phyloP scores from a whole-genome alignment of 2,329 filamentous ascomycete genomes.

The Pseudocercospora pini-densiflorae region DNA sequence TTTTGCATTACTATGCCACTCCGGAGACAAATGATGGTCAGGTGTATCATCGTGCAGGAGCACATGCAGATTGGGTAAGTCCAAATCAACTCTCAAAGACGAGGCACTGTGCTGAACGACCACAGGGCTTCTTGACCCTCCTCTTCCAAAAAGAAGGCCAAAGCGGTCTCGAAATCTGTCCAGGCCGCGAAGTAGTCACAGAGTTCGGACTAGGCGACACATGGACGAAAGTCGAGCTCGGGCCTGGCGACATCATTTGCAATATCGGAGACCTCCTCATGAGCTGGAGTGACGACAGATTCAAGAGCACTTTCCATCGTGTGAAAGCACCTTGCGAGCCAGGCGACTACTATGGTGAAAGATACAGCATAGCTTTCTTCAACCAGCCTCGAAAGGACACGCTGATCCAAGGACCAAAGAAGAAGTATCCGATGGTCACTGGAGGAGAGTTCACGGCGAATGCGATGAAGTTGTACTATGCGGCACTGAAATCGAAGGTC shows the following conservation, averaged over 20 bases:
- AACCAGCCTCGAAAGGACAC: conserved; percentile 65
- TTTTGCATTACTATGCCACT: conserved; percentile 58
- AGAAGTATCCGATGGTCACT: conserved; percentile 65
- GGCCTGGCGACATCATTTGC: conserved; percentile 61
- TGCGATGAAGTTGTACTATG: conserved; percentile 61
- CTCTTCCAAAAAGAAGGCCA: conserved; percentile 66
- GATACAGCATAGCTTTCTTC: conserved; percentile 69
- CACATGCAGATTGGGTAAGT: conserved; percentile 61
- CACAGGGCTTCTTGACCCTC: conserved; percentile 61
- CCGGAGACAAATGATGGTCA: conserved; percentile 41
- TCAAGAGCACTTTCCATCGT: conserved; percentile 68
- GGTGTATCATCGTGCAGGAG: conserved; percentile 62
- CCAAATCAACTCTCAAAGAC: background rate
- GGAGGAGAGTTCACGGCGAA: conserved; percentile 63
- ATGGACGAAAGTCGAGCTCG: conserved; percentile 67
- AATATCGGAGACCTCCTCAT: conserved; percentile 70
- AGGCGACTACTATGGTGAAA: conserved; percentile 59
- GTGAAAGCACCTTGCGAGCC: conserved; percentile 64
- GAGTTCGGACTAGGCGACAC: conserved; percentile 62
- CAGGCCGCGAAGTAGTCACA: conserved; percentile 63
- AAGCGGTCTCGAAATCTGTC: conserved; percentile 66
- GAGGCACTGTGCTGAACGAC: background rate
- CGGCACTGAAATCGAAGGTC: conserved; percentile 54
- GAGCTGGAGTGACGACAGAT: conserved; percentile 68
- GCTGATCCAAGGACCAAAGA: conserved; percentile 62